A percentile compares a stretch with the other conserved stretches of the same genome.
These are phyloP conservation scores for Thalassiosira sp. DNA, from an alignment of 352 stramenopile genomes.

Conservation along the genomic window DNA sequence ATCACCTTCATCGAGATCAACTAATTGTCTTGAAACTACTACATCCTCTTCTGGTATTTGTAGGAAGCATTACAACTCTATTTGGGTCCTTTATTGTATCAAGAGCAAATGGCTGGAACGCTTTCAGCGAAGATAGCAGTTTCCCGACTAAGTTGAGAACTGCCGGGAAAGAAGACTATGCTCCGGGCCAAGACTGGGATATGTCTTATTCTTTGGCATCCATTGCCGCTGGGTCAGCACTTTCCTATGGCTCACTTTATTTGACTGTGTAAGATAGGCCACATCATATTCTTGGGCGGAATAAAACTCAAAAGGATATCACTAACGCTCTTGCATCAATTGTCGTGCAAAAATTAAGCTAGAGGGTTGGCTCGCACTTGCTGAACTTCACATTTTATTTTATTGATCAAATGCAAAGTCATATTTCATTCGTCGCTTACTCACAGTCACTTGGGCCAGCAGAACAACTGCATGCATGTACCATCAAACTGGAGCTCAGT, in stretches of 20 bases:
- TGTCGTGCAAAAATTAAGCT: too few relatives aligned
- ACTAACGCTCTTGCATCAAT: too few relatives aligned
- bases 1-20: constrained; percentile 47
- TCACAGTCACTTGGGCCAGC: too few relatives aligned
- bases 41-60: constrained; percentile 45
- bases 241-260: constrained; percentile 33
- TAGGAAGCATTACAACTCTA: constrained; percentile 30
- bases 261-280: constrained; percentile 10
- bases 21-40: constrained; percentile 24
- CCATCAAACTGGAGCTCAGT: too few relatives aligned
- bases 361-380: too few relatives aligned
- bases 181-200: constrained; percentile 18
- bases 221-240: constrained; percentile 20
- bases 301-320: neutral
- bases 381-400: too few relatives aligned
- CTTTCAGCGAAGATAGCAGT: neutral
- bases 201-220: constrained; percentile 29
- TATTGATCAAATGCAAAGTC: too few relatives aligned
- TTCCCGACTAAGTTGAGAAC: neutral
- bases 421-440: too few relatives aligned
- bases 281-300: neutral
- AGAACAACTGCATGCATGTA: too few relatives aligned
- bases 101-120: constrained; percentile 26
- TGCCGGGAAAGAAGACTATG: neutral
- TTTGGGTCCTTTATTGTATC: constrained; percentile 33